Conservation (phyloP, 2,329 filamentous ascomycete genomes). For the Paecilomyces formosus region DNA sequence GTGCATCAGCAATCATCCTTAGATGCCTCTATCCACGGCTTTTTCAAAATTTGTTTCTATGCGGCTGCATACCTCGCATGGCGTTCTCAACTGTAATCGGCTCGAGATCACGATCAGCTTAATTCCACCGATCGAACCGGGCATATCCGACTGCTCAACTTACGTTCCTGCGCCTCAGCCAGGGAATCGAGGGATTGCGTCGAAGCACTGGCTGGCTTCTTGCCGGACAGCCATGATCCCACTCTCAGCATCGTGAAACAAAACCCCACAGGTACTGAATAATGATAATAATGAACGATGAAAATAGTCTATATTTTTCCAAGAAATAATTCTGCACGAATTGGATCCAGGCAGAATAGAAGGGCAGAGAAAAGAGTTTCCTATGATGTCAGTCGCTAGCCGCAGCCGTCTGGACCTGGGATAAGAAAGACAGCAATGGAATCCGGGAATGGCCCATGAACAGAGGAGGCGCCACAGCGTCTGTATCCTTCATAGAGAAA, state of each 20-base stretch:
- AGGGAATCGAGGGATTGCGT: slow-evolving; percentile 51
- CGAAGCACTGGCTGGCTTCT: slow-evolving; percentile 35
- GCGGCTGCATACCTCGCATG: slow-evolving; percentile 33
- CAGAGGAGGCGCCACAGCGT: not conserved
- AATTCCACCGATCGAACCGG: not conserved
- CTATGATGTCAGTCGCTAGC: not conserved
- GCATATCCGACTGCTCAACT: slow-evolving; percentile 9
- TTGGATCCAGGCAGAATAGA: not conserved
- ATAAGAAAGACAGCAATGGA: not conserved
- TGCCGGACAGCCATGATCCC: slow-evolving; percentile 39
- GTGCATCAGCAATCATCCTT: slow-evolving; percentile 2
- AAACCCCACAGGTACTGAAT: not conserved
- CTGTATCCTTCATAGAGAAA: not conserved
- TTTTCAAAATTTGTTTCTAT: not conserved
- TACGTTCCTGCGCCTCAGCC: slow-evolving; percentile 48
- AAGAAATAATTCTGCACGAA: not conserved
- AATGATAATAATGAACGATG: not conserved
- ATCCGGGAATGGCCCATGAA: not conserved
- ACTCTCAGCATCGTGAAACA: slow-evolving; percentile 29
- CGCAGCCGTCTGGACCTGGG: not conserved
- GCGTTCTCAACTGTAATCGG: slow-evolving; percentile 30
- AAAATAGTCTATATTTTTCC: not conserved
- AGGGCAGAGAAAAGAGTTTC: not conserved
- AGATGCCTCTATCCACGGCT: not conserved
- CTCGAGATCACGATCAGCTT: slow-evolving; percentile 12